phyloP scores from a whole-genome alignment of 495 filamentous ascomycete species.

The Pyrenula aspistea region DNA sequence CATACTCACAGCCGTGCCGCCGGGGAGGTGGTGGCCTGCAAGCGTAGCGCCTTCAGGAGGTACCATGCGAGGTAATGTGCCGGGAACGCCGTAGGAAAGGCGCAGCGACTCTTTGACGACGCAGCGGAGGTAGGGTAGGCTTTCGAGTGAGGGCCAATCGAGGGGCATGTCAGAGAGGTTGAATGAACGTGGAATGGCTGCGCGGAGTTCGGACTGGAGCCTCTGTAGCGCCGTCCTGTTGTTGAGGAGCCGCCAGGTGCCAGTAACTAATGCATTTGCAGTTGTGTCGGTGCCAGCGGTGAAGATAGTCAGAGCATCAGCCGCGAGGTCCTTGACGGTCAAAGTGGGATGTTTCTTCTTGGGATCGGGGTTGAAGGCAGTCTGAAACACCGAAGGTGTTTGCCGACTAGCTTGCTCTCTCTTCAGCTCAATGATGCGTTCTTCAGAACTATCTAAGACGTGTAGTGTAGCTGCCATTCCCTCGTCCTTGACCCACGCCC shows the following conservation, averaged over 20 bases:
- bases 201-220: slow-evolving; percentile 17
- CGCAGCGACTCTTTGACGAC: slow-evolving; percentile 20
- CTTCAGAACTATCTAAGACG: slow-evolving; percentile 3
- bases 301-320: slow-evolving; percentile 20
- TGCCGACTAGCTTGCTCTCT: slow-evolving; percentile 13
- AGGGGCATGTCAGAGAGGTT: too few species aligned
- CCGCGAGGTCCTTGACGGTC: slow-evolving; percentile 4
- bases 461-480: not conserved
- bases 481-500: too few species aligned
- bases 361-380: slow-evolving; percentile 15
- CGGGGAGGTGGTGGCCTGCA: not conserved
- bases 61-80: not conserved
- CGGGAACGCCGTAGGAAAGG: slow-evolving; percentile 3
- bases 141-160: slow-evolving; percentile 22
- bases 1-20: not conserved
- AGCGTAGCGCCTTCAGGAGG: not conserved
- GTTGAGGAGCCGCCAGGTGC: slow-evolving; percentile 16
- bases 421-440: too few species aligned
- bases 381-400: slow-evolving; percentile 25
- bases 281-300: slow-evolving; percentile 26
- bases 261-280: slow-evolving; percentile 14
- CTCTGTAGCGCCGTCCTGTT: slow-evolving; percentile 7
- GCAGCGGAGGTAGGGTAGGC: slow-evolving; percentile 17
- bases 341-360: slow-evolving; percentile 7
- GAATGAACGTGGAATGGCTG: too few species aligned